Percentiles rank a stretch among this genome's conserved stretches.
phyloP scores from a whole-genome alignment of 768 basidiomycete genomes.

The Cystofilobasidium bisporidii region DNA sequence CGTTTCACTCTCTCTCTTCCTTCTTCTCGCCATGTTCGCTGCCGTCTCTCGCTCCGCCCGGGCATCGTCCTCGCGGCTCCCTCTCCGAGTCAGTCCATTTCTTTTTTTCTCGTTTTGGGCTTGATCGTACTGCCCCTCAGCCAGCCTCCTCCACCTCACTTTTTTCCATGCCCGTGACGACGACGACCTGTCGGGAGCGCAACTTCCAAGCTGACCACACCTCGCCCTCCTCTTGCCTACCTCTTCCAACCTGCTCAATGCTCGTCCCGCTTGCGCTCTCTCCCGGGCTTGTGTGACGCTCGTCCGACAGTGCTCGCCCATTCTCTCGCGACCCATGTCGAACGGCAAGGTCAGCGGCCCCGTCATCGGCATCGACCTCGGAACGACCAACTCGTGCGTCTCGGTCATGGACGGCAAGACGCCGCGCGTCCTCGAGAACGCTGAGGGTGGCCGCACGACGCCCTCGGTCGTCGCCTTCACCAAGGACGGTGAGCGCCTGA shows the following conservation, averaged over 20 bases:
- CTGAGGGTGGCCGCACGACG: slow-evolving; percentile 94
- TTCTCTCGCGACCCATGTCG: slow-evolving; percentile 22
- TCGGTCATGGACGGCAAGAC: slow-evolving; percentile 93
- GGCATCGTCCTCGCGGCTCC: slow-evolving; percentile 22
- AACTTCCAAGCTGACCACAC: too few relatives aligned
- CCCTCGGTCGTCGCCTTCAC: slow-evolving; percentile 98
- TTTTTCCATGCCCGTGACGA: background rate
- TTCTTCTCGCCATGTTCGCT: slow-evolving; percentile 8
- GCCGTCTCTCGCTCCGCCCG: slow-evolving; percentile 24
- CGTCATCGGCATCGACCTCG: slow-evolving; percentile 93
- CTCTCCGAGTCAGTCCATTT: slow-evolving; percentile 3
- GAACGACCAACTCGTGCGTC: slow-evolving; percentile 56
- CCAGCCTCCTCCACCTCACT: background rate
- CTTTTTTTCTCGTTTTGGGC: background rate
- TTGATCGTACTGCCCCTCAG: too few relatives aligned
- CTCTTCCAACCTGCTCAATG: background rate
- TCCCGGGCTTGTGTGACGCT: too few relatives aligned
- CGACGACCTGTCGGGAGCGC: too few relatives aligned
- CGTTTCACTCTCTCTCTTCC: background rate
- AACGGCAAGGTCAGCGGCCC: slow-evolving; percentile 67
- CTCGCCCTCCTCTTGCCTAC: too few relatives aligned
- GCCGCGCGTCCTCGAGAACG: slow-evolving; percentile 89
- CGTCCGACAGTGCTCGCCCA: background rate
- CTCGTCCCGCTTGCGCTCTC: too few relatives aligned
- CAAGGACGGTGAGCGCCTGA: slow-evolving; percentile 91